Conservation (phyloP, 1,139 yeast genomes). For the Debaryomyces udenii region DNA sequence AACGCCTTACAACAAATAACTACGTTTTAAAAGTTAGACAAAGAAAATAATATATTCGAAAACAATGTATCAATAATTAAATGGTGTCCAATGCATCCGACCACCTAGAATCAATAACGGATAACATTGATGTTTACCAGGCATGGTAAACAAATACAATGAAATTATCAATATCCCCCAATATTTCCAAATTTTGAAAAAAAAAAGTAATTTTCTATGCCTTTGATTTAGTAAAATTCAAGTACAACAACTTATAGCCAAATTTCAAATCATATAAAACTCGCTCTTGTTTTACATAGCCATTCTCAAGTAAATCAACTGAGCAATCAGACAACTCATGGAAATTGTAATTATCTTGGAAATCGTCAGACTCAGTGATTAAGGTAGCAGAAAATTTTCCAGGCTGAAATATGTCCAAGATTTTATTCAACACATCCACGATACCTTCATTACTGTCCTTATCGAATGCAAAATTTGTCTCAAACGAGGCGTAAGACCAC, state of each 20-base stretch:
- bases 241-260: constrained; percentile 50
- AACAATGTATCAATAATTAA: constrained; percentile 8
- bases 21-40: neutral
- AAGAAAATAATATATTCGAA: neutral
- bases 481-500: constrained; percentile 96
- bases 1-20: too few species aligned
- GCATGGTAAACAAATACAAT: neutral
- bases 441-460: constrained; percentile 41
- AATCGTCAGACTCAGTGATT: constrained; percentile 39
- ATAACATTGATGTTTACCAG: neutral
- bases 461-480: constrained; percentile 71
- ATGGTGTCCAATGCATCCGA: constrained; percentile 6
- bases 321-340: constrained; percentile 37
- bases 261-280: constrained; percentile 68
- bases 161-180: constrained; percentile 16
- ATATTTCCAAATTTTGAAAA: constrained; percentile 3
- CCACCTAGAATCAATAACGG: constrained; percentile 7
- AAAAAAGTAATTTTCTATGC: neutral
- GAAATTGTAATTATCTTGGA: constrained; percentile 21
- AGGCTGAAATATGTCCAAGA: constrained; percentile 71
- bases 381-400: constrained; percentile 75
- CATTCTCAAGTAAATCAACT: constrained; percentile 38
- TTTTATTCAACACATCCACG: constrained; percentile 55
- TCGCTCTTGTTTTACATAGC: constrained; percentile 68
- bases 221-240: constrained; percentile 40